Evolutionary conservation across 2,329 filamentous ascomycete species (phyloP).

Genomic region (Arthrinium phaeospermum): DNA sequence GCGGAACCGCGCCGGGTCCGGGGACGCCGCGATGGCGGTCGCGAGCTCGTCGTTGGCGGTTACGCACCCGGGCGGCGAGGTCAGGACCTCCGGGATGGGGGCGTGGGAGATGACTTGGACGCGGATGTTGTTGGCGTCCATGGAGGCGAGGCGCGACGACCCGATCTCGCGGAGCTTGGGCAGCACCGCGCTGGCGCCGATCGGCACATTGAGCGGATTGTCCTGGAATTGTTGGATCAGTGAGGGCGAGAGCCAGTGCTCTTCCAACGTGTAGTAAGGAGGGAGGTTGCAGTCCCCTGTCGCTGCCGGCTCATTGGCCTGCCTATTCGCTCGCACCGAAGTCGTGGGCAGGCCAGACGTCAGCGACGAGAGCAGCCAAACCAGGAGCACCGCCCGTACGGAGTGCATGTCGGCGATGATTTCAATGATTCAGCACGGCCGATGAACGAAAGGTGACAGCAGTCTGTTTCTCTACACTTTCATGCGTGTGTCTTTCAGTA

Average conservation of each 20-base stretch:
- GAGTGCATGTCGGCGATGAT: no score
- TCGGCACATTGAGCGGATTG: constrained; percentile 16
- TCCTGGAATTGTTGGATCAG: background rate
- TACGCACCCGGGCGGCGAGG: constrained; percentile 3
- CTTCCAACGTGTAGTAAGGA: constrained; percentile 16
- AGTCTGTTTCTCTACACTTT: background rate
- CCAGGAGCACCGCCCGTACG: background rate
- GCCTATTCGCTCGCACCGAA: background rate
- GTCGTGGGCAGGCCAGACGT: background rate
- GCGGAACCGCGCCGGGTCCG: background rate
- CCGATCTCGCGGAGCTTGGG: constrained; percentile 21
- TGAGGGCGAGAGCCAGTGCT: constrained; percentile 21
- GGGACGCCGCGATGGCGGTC: constrained; percentile 8
- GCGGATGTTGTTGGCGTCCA: constrained; percentile 18
- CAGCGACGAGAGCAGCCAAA: background rate
- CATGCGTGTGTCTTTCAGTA: background rate
- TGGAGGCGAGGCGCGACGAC: constrained; percentile 15
- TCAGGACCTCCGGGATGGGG: constrained; percentile 11
- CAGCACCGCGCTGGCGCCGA: constrained; percentile 19
- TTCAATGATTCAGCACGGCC: background rate
- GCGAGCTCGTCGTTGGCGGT: constrained; percentile 22
- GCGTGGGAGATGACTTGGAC: constrained; percentile 23
- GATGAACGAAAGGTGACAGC: background rate
- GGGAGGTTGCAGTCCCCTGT: background rate
- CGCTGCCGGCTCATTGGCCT: no score